phyloP scores from a whole-genome alignment of 805 yeast genomes.

The Candida orba region DNA sequence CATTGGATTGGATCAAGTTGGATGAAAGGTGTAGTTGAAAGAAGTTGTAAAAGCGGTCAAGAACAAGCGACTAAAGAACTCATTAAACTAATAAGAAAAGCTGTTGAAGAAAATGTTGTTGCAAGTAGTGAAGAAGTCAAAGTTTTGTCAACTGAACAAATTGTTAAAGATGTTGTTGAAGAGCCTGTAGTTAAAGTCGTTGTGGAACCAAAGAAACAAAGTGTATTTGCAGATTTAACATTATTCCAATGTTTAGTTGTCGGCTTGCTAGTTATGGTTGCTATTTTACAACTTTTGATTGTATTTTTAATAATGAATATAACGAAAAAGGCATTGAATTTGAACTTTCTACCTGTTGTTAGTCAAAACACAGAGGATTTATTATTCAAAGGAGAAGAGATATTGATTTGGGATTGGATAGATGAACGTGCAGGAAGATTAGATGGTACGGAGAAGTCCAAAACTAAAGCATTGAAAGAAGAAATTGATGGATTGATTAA shows the following conservation, averaged over 20 bases:
- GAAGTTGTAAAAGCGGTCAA: slow-evolving; percentile 79
- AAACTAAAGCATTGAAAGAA: slow-evolving; percentile 3
- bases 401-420: slow-evolving; percentile 24
- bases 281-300: slow-evolving; percentile 13
- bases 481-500: slow-evolving; percentile 19
- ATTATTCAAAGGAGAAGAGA: slow-evolving; percentile 18
- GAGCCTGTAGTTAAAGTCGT: not conserved
- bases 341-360: slow-evolving; percentile 1
- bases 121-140: slow-evolving; percentile 10
- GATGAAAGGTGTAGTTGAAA: slow-evolving; percentile 86
- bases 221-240: not conserved
- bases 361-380: slow-evolving; percentile 7
- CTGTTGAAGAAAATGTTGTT: slow-evolving; percentile 18
- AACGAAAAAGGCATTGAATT: slow-evolving; percentile 1
- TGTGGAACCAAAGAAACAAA: not conserved
- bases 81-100: slow-evolving; percentile 21
- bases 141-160: not conserved
- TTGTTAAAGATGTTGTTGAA: slow-evolving; percentile 1
- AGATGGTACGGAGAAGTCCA: slow-evolving; percentile 5
- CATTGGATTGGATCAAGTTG: slow-evolving; percentile 91
- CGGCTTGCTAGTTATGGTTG: slow-evolving; percentile 3
- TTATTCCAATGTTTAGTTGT: slow-evolving; percentile 1
- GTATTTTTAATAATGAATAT: slow-evolving; percentile 4
- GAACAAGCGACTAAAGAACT: slow-evolving; percentile 49
- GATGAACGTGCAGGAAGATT: slow-evolving; percentile 21